These are phyloP conservation scores for Exophiala sideris DNA, from an alignment of 2,329 filamentous ascomycete species.

Conservation along the genomic window DNA sequence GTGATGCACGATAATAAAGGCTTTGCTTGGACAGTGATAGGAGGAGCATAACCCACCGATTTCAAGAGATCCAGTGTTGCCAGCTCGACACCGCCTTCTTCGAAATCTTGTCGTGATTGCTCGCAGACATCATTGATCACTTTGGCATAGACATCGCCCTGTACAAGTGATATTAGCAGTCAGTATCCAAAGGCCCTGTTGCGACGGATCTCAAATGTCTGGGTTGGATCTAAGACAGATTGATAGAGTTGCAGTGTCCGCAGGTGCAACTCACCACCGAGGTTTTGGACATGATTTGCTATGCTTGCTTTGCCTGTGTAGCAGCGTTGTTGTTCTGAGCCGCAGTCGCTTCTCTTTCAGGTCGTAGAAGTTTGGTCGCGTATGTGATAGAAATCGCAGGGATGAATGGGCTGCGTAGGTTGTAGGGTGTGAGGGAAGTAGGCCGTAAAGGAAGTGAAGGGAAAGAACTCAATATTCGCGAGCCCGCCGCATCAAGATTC, in stretches of 20 bases:
- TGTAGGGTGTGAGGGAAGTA: background rate
- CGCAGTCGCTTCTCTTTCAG: background rate
- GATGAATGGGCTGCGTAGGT: background rate
- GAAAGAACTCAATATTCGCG: background rate
- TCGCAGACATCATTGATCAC: constrained; percentile 93
- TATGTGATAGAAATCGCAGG: background rate
- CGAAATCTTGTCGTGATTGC: constrained; percentile 88
- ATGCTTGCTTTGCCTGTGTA: background rate
- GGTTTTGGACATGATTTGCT: constrained; percentile 24
- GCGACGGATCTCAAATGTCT: background rate
- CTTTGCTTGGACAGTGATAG: constrained; percentile 3
- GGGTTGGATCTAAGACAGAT: background rate
- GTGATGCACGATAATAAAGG: constrained; percentile 4
- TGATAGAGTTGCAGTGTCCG: background rate
- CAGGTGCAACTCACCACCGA: constrained; percentile 22
- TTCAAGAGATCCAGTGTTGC: constrained; percentile 81
- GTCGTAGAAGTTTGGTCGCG: background rate
- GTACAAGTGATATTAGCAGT: constrained; percentile 12
- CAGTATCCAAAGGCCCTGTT: background rate
- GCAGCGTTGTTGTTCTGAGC: background rate
- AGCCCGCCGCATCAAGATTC: too few relatives aligned
- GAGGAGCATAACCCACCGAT: constrained; percentile 61
- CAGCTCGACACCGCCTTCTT: constrained; percentile 90
- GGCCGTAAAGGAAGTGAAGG: background rate
- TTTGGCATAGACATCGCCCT: constrained; percentile 80